Evolutionary conservation across 805 yeast species (phyloP).

Genomic region (Zygotorulaspora danielsina): DNA sequence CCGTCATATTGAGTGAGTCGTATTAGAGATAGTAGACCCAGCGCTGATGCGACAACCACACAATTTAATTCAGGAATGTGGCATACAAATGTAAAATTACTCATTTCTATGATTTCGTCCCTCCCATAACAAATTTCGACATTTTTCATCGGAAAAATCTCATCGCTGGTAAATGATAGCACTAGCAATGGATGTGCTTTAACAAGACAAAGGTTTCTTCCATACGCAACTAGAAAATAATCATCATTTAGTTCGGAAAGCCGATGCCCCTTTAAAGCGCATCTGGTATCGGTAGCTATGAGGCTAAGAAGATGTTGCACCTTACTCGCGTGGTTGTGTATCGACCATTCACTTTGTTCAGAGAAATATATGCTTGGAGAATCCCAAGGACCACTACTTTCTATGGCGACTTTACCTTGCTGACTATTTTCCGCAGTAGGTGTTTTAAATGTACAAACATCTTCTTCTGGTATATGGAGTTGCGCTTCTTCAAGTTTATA

Average conservation of each 20-base stretch:
- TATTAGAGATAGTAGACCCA: constrained; percentile 25
- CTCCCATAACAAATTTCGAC: constrained; percentile 12
- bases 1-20: constrained; percentile 30
- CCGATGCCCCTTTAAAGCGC: constrained; percentile 16
- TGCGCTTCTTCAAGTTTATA: too few species aligned
- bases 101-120: constrained; percentile 6
- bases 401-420: too few species aligned
- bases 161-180: constrained; percentile 22
- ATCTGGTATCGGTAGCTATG: constrained; percentile 6
- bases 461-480: too few species aligned
- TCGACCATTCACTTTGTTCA: constrained; percentile 17
- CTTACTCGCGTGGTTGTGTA: constrained; percentile 21
- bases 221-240: constrained; percentile 22
- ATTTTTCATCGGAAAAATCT: constrained; percentile 21
- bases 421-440: too few species aligned
- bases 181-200: constrained; percentile 25
- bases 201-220: constrained; percentile 11
- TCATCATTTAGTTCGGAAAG: constrained; percentile 16
- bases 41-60: constrained; percentile 27
- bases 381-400: too few species aligned
- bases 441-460: too few species aligned
- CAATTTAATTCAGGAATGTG: constrained; percentile 27
- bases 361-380: too few species aligned
- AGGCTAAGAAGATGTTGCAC: constrained; percentile 14
- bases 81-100: constrained; percentile 22